Base-by-base conservation (phyloP, 2,329 filamentous ascomycete genomes). In the Fusarium sp. region DNA sequence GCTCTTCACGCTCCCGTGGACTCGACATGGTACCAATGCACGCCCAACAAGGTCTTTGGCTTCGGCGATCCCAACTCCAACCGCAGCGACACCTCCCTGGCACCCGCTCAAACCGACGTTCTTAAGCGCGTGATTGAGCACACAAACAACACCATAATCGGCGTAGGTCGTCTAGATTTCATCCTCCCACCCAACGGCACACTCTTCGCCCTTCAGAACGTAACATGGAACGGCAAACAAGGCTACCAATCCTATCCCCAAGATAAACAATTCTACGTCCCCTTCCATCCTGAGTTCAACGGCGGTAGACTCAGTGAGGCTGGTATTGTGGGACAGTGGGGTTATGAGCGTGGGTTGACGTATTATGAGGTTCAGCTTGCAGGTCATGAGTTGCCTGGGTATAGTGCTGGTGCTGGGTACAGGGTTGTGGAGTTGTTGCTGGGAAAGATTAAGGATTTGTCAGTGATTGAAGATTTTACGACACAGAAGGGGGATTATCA, bases 261-360 rank as follows among this genome's bases (percentile, higher is more conserved):
- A 16, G 77, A 78, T 2, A 84, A 88, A 51, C 86, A 90, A 2
- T 90, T 93, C 75, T 92, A 86, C 76, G 90, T 94, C 0, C 92
- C 92, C 71, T 90, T 91, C 75, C 83, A 76, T 49, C 64, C 64
- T 0, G 76, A 87, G 51, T 79, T 84, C 20, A 79, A 74, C 52
- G 75, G 81, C 1, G 82, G 80, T 18, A 83, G 82, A 20, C 76
- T 86, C 27, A 88, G 89, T 0, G 91, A 86, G 1, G 83, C 86
- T 1, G 93, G 93, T 2, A 83, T 91, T 2, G 84, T 94, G 76
- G 93, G 93, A 3, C 88, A 87, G 0, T 87, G 87, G 51, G 88
- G 91, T 70, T 90, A 89, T 0, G 93, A 97, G 83, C 85, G 93
- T 48, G 91, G 92, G 0, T 79, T 97, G 49, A 96, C 93, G 0